Evolutionary conservation across 352 stramenopile genomes (phyloP), one percentile per base, ranked within the genome.

Genomic region (Pythium diclinum): DNA sequence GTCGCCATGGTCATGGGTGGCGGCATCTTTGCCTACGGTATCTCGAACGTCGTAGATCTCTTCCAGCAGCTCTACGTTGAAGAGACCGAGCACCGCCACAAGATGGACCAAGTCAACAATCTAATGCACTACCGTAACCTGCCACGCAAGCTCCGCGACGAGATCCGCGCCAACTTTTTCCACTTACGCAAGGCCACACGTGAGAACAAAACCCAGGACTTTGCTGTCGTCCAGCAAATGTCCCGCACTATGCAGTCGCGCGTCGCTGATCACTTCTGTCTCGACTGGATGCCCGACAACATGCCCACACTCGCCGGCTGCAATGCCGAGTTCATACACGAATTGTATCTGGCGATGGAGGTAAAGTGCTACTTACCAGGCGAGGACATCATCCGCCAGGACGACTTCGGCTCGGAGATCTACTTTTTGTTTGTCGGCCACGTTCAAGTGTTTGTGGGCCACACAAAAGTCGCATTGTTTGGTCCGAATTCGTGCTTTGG

Each of bases 1-100:
- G 68, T 76, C 2, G 83, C 85, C 23, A 94, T 92, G 85, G 73
- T 84, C 38, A 76, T 88, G 3, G 85, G 85, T 47, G 83, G 74
- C 25, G 85, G 81, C n/a, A 86, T 94, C 21, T 94, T 94, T 63
- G 85, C 85, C 8, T 94, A 94, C 55, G 83, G 83, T 28, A 94
- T 94, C 67, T 91, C 85, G 7, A 94, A 89, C 52, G 83, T 94
- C 23, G 83, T 92, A 6, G 80, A 81, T 6, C 75, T 92, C 25
- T 85, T 90, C 38, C 79, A 92, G 60, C 83, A 92, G 56, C 79
- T 92, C 34, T 92, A 89, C 54, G 69, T 87, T 19, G 76, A 76
- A 14, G 83, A 92, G 49, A 83, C 79, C 0, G 63, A 83, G 34
- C 76, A 92, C 62, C 83, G 78, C 14, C 72, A 83, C 33, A 85